Evolutionary conservation across 2,329 filamentous ascomycete genomes (phyloP), one percentile per base, ranked within the genome.

Genomic region (Bretziella fagacearum): DNA sequence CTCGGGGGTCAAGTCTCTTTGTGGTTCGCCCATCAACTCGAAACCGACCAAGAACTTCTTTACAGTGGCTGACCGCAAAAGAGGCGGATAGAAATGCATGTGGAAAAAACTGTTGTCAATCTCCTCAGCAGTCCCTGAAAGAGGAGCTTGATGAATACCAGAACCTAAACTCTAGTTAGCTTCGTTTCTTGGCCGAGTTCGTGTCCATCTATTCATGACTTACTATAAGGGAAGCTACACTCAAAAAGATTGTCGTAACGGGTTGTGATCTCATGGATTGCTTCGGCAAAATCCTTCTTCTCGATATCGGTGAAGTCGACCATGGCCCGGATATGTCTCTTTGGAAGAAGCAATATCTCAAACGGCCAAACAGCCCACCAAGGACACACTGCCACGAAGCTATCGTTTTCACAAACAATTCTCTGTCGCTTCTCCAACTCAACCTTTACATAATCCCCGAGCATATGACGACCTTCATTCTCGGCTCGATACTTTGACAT

Each of bases 311-410:
- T 74, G 30, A 98, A 69, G 60, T 98, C 89, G 13, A 94, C 78
- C 39, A 98, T 70, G 1, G 82, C 81, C 35, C 86, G 77, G 54
- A 87, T 81, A 60, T 95, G 87, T 52, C 77, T 69, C 65, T 85
- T 93, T 52, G 84, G 77, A 25, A 95, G 69, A 51, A 98, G 73
- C 68, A 98, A 81, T 40, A 89, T 81, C 67, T 98, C 91, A 52
- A 95, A 98, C 0, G 91, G 91, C 91, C 91, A 98, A 15, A 85
- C 73, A 1, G 85, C 91, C 91, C 91, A 98, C 86, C 91, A 98
- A 0, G 91, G 91, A 57, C 87, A 94, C 13, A 96, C 74, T 0
- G 87, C 80, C 35, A 94, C 66, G 61, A 96, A 98, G 1, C 70
- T 70, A 8, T 74, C 73, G 59, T 98, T 98, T 60, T 93, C 79